phyloP scores from a whole-genome alignment of 176 grass and related monocot genomes.

The Eleusine coracana region DNA sequence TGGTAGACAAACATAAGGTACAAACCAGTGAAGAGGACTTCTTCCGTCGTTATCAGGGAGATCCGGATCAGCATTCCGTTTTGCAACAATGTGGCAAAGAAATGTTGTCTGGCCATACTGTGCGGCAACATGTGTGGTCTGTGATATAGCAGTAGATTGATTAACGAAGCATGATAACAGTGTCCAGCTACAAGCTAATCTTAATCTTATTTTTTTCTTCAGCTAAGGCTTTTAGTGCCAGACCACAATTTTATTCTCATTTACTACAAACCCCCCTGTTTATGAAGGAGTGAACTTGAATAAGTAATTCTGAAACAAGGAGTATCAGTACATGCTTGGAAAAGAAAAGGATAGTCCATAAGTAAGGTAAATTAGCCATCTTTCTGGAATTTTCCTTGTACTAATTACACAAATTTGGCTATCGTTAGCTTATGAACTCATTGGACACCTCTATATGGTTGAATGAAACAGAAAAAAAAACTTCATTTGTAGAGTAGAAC shows the following conservation, averaged over 20 bases:
- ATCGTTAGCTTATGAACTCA: background rate
- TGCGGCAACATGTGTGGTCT: slow-evolving; percentile 94
- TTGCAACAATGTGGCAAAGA: slow-evolving; percentile 84
- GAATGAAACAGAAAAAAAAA: background rate
- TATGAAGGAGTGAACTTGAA: slow-evolving; percentile 22
- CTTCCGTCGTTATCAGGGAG: slow-evolving; percentile 97
- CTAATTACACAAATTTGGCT: background rate
- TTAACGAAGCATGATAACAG: slow-evolving; percentile 8
- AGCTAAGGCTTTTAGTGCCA: background rate
- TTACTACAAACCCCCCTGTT: background rate
- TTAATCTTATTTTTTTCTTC: background rate
- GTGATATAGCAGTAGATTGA: slow-evolving; percentile 42
- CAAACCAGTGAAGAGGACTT: slow-evolving; percentile 92
- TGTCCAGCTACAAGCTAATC: slow-evolving; percentile 24
- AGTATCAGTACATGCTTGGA: slow-evolving; percentile 5
- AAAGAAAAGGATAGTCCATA: slow-evolving; percentile 8
- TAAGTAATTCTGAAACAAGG: slow-evolving; percentile 22
- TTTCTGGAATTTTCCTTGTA: background rate
- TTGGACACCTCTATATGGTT: background rate
- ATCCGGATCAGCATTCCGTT: slow-evolving; percentile 98
- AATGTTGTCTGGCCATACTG: slow-evolving; percentile 94
- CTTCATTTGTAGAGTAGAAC: background rate
- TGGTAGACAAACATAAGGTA: background rate
- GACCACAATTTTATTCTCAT: background rate
- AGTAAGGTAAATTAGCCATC: slow-evolving; percentile 21